A percentile compares a stretch with the other conserved stretches of the same genome.
Evolutionary conservation across 352 stramenopile species (phyloP).

Genomic region (Peronospora farinosa): DNA sequence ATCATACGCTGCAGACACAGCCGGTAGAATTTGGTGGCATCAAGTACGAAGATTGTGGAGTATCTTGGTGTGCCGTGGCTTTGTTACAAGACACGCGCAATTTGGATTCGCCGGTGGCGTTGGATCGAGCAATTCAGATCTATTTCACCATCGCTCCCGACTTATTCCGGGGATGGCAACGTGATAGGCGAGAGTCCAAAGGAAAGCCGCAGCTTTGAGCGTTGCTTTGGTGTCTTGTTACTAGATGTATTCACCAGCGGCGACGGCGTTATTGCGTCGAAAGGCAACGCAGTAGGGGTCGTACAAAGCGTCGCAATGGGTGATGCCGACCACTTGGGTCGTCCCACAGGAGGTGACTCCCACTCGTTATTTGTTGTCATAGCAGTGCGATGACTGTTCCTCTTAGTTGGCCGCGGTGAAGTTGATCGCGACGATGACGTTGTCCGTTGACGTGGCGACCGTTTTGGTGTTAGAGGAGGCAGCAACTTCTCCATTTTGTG

Average conservation of each 20-base stretch:
- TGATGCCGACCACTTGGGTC: constrained; percentile 28
- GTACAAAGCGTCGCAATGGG: constrained; percentile 16
- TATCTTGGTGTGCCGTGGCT: too few relatives aligned
- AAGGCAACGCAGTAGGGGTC: constrained; percentile 11
- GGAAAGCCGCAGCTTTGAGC: constrained; percentile 20
- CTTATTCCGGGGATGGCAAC: too few relatives aligned
- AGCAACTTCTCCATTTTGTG: constrained; percentile 33
- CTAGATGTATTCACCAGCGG: constrained; percentile 10
- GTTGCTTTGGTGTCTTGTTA: constrained; percentile 8
- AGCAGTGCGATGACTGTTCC: constrained; percentile 3
- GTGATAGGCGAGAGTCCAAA: constrained; percentile 51
- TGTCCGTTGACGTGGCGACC: constrained; percentile 1
- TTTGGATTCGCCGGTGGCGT: too few relatives aligned
- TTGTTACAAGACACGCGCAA: too few relatives aligned
- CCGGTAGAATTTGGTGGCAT: too few relatives aligned
- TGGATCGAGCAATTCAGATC: too few relatives aligned
- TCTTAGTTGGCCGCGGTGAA: constrained; percentile 14
- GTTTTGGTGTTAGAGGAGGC: constrained; percentile 9
- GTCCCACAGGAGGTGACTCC: constrained; percentile 11
- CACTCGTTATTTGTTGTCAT: constrained; percentile 9
- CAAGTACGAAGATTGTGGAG: too few relatives aligned
- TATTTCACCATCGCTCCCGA: too few relatives aligned
- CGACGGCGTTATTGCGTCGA: constrained; percentile 16
- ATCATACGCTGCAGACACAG: too few relatives aligned
- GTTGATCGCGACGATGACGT: constrained; percentile 13